Evolutionary conservation across 2,329 filamentous ascomycete species (phyloP).

Genomic region (Monilinia aucupariae): DNA sequence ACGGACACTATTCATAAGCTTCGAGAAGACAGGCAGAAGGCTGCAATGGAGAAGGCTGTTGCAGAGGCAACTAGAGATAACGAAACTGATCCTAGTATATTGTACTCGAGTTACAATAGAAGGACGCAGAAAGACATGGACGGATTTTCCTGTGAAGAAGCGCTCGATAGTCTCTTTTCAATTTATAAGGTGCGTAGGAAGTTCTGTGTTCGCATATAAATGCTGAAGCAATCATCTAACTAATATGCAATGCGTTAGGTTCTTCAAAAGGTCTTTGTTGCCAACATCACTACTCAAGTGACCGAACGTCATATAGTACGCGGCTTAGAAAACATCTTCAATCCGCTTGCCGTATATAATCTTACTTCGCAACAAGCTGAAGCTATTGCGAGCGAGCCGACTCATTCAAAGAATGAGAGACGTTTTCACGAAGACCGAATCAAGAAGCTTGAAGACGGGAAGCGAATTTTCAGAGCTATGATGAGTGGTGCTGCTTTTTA

Average conservation of each 20-base stretch:
- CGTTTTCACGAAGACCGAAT: constrained; percentile 29
- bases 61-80: background rate
- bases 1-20: constrained; percentile 32
- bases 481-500: constrained; percentile 17
- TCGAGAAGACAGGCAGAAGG: constrained; percentile 19
- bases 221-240: background rate
- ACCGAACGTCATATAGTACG: constrained; percentile 25
- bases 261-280: constrained; percentile 33
- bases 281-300: constrained; percentile 35
- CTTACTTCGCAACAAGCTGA: constrained; percentile 20
- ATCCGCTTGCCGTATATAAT: constrained; percentile 18
- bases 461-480: constrained; percentile 27
- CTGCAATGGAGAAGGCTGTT: constrained; percentile 1
- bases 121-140: constrained; percentile 30
- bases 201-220: background rate
- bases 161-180: constrained; percentile 31
- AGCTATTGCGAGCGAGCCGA: constrained; percentile 30
- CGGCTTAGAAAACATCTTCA: constrained; percentile 20
- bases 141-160: constrained; percentile 32
- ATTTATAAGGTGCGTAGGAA: constrained; percentile 35
- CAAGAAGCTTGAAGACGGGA: constrained; percentile 29
- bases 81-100: background rate
- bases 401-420: constrained; percentile 23
- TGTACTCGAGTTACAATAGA: background rate
- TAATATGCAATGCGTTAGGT: constrained; percentile 26